These are phyloP conservation scores for Myxozyma nipponensis DNA, from an alignment of 805 yeast species.

Conservation along the genomic window DNA sequence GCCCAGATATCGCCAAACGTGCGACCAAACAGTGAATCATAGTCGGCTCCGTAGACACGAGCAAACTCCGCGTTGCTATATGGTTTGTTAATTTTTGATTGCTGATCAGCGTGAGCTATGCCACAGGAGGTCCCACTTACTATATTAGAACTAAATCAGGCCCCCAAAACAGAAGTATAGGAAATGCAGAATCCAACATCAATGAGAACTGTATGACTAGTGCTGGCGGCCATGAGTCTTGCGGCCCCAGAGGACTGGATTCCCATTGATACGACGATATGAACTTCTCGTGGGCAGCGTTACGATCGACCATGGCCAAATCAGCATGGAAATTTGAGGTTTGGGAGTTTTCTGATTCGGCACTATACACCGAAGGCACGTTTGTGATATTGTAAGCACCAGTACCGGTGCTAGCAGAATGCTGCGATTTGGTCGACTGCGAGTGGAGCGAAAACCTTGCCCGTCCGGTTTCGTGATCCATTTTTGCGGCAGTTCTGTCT, in stretches of 20 bases:
- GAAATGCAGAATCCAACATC: constrained; percentile 17
- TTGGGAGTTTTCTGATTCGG: too few species aligned
- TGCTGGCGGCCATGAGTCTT: constrained; percentile 10
- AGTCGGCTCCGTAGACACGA: constrained; percentile 10
- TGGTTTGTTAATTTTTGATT: too few species aligned
- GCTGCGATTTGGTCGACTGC: too few species aligned
- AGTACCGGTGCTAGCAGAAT: too few species aligned
- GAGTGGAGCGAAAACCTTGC: too few species aligned
- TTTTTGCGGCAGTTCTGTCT: too few species aligned
- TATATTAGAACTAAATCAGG: constrained; percentile 12
- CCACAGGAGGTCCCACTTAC: constrained; percentile 8
- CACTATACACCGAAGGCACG: too few species aligned
- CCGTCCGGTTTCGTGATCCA: too few species aligned
- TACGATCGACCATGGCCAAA: neutral
- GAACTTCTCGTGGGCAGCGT: constrained; percentile 4
- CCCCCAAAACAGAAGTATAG: constrained; percentile 21
- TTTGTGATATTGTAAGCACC: too few species aligned
- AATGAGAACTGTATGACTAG: constrained; percentile 9
- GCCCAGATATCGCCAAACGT: constrained; percentile 17
- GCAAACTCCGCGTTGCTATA: constrained; percentile 22
- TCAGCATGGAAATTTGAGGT: too few species aligned
- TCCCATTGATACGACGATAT: constrained; percentile 12
- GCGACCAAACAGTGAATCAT: constrained; percentile 13
- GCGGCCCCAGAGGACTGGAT: constrained; percentile 13
- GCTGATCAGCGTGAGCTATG: too few species aligned